A percentile compares a stretch with the other conserved stretches of the same genome.
Conservation (phyloP, 2,329 filamentous ascomycete genomes). For the Amylocarpus encephaloides region DNA sequence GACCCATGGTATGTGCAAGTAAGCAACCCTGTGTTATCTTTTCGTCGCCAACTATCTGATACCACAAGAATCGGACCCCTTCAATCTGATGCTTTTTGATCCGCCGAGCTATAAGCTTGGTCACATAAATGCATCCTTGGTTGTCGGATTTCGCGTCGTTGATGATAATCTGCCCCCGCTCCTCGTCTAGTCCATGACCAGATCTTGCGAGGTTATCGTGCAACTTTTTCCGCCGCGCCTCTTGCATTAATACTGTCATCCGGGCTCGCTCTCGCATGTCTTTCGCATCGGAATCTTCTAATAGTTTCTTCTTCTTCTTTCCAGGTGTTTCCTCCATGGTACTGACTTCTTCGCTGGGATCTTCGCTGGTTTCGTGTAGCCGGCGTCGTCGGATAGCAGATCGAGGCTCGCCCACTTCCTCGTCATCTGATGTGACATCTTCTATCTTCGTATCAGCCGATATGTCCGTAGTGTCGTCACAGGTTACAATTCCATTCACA, state of each 20-base stretch:
- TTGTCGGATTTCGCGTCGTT: conserved; percentile 59
- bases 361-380: background rate
- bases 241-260: conserved; percentile 47
- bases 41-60: conserved; percentile 58
- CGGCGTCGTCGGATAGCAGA: too few relatives aligned
- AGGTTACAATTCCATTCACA: too few relatives aligned
- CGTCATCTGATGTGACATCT: too few relatives aligned
- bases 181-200: conserved; percentile 39
- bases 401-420: too few relatives aligned
- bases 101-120: conserved; percentile 52
- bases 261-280: conserved; percentile 50
- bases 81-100: conserved; percentile 78
- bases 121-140: conserved; percentile 57
- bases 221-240: conserved; percentile 43
- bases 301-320: conserved; percentile 35
- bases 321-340: conserved; percentile 4
- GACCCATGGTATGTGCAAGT: conserved; percentile 82
- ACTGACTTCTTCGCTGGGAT: background rate
- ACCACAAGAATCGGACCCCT: conserved; percentile 85
- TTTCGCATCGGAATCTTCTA: conserved; percentile 39
- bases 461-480: too few relatives aligned
- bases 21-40: conserved; percentile 65
- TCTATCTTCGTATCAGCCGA: too few relatives aligned
- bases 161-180: conserved; percentile 49
- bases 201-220: conserved; percentile 40